Evolutionary conservation across 306 rosid genomes (phyloP).

Genomic region (Aeschynomene evenia): DNA sequence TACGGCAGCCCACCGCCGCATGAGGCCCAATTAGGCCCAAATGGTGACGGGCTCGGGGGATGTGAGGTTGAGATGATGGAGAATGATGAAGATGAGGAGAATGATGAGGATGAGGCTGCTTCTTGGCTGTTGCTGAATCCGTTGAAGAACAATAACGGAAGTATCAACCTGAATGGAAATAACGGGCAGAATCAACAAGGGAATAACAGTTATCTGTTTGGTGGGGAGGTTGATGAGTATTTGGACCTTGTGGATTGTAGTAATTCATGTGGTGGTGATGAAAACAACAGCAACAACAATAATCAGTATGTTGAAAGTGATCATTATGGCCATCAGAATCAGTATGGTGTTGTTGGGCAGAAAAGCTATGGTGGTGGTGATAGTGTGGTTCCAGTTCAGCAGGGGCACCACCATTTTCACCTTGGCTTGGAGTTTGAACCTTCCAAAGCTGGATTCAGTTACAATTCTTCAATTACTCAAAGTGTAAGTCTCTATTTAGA

Average conservation of each 20-base stretch:
- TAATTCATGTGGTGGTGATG: slow-evolving; percentile 43
- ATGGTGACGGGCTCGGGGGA: slow-evolving; percentile 32
- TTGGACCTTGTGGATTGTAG: slow-evolving; percentile 79
- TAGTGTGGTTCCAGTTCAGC: slow-evolving; percentile 82
- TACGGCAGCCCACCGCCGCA: slow-evolving; percentile 41
- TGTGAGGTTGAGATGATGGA: slow-evolving; percentile 38
- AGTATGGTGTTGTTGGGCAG: slow-evolving; percentile 36
- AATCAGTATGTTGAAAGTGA: slow-evolving; percentile 31
- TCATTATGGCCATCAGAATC: slow-evolving; percentile 34
- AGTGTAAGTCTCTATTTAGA: slow-evolving; percentile 44
- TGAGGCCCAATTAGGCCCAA: slow-evolving; percentile 9
- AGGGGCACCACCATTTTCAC: slow-evolving; percentile 55
- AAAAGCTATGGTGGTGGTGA: slow-evolving; percentile 42
- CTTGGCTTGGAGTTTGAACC: slow-evolving; percentile 64
- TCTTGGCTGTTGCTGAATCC: slow-evolving; percentile 81
- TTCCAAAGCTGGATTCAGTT: slow-evolving; percentile 54
- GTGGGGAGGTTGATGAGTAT: slow-evolving; percentile 83
- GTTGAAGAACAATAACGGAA: slow-evolving; percentile 7
- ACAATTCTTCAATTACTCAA: slow-evolving; percentile 59
- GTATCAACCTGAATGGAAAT: not conserved
- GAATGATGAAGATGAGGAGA: slow-evolving; percentile 53
- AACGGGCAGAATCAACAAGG: slow-evolving; percentile 28
- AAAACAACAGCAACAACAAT: not conserved
- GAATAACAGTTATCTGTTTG: slow-evolving; percentile 49
- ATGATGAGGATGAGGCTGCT: slow-evolving; percentile 77